phyloP scores from a whole-genome alignment of 1,139 yeast genomes.

The Candida pseudoviswanathii region DNA sequence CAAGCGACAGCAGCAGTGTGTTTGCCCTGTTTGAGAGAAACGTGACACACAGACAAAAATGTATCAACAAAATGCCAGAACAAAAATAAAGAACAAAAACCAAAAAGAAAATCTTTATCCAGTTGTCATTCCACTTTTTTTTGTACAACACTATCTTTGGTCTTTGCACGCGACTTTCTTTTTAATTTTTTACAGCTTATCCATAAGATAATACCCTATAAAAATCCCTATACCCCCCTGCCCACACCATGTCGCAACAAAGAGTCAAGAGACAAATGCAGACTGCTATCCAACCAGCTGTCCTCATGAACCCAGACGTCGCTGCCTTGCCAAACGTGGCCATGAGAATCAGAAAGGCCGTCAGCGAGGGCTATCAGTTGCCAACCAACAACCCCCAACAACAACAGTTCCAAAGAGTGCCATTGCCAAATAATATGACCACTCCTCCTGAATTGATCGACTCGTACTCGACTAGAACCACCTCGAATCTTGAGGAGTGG shows the following conservation, averaged over 20 bases:
- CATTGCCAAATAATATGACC: conserved; percentile 49
- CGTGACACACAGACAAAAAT: background rate
- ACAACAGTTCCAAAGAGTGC: conserved; percentile 41
- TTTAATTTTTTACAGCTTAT: background rate
- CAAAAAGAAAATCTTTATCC: background rate
- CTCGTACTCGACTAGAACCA: conserved; percentile 40
- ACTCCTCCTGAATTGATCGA: conserved; percentile 44
- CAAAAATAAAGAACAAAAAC: background rate
- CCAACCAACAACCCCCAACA: conserved; percentile 10
- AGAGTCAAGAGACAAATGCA: conserved; percentile 17
- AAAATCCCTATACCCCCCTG: background rate
- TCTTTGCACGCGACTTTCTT: background rate
- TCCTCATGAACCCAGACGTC: conserved; percentile 11
- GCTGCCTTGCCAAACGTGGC: conserved; percentile 56
- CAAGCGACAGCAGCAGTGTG: background rate
- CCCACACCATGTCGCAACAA: conserved; percentile 11
- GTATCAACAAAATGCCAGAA: background rate
- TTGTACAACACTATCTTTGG: conserved; percentile 3
- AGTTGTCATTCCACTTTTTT: conserved; percentile 6
- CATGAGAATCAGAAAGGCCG: conserved; percentile 70
- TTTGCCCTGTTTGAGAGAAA: background rate
- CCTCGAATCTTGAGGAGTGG: conserved; percentile 19
- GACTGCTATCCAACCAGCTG: conserved; percentile 8
- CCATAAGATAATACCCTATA: background rate
- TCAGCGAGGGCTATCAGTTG: conserved; percentile 59